These are phyloP conservation scores for Phialophora verrucosa DNA, from an alignment of 2,329 filamentous ascomycete species.

Conservation along the genomic window DNA sequence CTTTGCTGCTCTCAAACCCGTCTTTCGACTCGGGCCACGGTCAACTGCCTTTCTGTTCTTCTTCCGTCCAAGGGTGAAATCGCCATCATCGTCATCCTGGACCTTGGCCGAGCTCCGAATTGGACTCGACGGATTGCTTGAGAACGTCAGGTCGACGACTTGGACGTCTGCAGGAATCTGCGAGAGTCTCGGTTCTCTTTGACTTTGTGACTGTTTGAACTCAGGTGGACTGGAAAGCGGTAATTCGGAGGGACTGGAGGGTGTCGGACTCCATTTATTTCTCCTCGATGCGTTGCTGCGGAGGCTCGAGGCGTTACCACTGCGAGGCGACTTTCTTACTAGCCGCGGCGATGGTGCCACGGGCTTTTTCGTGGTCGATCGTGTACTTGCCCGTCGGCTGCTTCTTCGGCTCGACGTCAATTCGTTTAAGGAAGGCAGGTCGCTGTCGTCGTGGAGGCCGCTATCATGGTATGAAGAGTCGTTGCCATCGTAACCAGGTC, in stretches of 20 bases:
- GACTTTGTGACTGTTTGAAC: slow-evolving; percentile 34
- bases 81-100: slow-evolving; percentile 13
- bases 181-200: slow-evolving; percentile 23
- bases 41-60: slow-evolving; percentile 13
- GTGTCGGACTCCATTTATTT: slow-evolving; percentile 8
- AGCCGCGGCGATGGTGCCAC: slow-evolving; percentile 1
- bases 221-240: slow-evolving; percentile 30
- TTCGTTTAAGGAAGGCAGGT: slow-evolving; percentile 34
- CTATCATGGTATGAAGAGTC: slow-evolving; percentile 35
- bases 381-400: slow-evolving; percentile 6
- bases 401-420: slow-evolving; percentile 32
- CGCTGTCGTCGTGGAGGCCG: slow-evolving; percentile 29
- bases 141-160: slow-evolving; percentile 48
- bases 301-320: background rate
- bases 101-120: slow-evolving; percentile 22
- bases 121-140: slow-evolving; percentile 42
- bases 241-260: slow-evolving; percentile 22
- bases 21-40: slow-evolving; percentile 7
- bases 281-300: slow-evolving; percentile 5
- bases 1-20: slow-evolving; percentile 18
- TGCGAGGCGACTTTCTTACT: slow-evolving; percentile 23
- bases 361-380: slow-evolving; percentile 13
- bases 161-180: slow-evolving; percentile 38
- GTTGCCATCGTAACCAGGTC: slow-evolving; percentile 34
- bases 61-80: slow-evolving; percentile 1